Evolutionary conservation across 75 land plant genomes (phyloP).

Genomic region (Selaginella moellendorffii): DNA sequence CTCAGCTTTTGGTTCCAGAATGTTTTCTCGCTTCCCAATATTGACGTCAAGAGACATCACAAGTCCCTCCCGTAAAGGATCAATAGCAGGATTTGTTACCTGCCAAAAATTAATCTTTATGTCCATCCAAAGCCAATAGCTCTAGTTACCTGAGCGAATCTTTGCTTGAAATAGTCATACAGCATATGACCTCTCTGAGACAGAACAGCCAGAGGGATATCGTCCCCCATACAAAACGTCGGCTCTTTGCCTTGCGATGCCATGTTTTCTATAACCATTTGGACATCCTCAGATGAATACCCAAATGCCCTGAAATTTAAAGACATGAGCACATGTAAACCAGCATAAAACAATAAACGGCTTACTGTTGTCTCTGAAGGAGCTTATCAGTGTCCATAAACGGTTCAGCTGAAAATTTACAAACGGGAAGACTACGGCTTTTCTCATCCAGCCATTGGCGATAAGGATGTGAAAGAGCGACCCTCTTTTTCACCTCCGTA

Average conservation of each 20-base stretch:
- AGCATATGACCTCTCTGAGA: constrained; percentile 77
- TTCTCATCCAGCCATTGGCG: constrained; percentile 75
- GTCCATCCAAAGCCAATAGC: neutral
- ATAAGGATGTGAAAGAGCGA: constrained; percentile 71
- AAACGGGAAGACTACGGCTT: constrained; percentile 41
- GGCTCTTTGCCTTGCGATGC: constrained; percentile 98
- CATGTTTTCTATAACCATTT: constrained; percentile 93
- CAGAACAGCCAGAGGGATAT: constrained; percentile 83
- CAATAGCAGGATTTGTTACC: constrained; percentile 99
- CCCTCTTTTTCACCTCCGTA: constrained; percentile 86
- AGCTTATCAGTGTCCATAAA: constrained; percentile 56
- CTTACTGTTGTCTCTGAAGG: constrained; percentile 77
- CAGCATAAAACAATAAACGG: neutral
- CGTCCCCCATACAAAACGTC: constrained; percentile 99
- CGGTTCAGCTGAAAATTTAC: constrained; percentile 37
- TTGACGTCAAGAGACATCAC: constrained; percentile 97
- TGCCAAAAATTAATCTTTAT: no score
- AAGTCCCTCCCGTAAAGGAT: constrained; percentile 88
- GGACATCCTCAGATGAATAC: constrained; percentile 97
- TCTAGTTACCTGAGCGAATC: constrained; percentile 86
- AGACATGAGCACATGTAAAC: neutral
- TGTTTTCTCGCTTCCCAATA: constrained; percentile 79
- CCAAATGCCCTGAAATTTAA: constrained; percentile 71
- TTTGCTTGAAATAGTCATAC: constrained; percentile 96
- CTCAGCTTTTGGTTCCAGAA: constrained; percentile 68